A percentile compares a stretch with the other conserved stretches of the same genome.
phyloP scores from a whole-genome alignment of 1,139 yeast species.

The Yamadazyma atlantica region DNA sequence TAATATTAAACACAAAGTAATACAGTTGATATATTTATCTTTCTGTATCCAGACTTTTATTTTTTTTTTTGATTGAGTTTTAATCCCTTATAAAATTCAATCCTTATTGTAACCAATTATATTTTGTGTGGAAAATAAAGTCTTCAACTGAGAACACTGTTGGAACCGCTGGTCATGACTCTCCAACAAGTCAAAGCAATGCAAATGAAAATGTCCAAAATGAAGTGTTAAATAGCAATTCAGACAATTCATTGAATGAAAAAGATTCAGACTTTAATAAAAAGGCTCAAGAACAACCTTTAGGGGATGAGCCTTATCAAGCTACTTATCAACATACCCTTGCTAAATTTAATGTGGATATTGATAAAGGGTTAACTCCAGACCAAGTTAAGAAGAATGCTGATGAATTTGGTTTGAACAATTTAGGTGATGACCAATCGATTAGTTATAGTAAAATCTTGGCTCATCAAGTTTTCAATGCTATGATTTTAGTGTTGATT shows the following conservation, averaged over 20 bases:
- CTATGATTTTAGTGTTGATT: constrained; percentile 76
- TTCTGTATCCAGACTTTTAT: not conserved
- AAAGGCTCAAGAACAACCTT: constrained; percentile 1
- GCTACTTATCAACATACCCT: constrained; percentile 34
- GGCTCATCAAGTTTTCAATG: constrained; percentile 72
- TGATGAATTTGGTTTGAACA: constrained; percentile 53
- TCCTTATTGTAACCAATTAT: not conserved
- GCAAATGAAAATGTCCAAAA: constrained; percentile 14
- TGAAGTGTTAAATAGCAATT: constrained; percentile 5
- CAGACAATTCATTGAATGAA: not conserved
- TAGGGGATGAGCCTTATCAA: constrained; percentile 27
- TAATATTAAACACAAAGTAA: too few relatives aligned
- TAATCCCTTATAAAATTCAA: not conserved
- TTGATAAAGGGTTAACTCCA: constrained; percentile 49
- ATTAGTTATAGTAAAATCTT: constrained; percentile 59
- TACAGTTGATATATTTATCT: not conserved
- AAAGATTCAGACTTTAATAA: not conserved
- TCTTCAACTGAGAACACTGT: constrained; percentile 7
- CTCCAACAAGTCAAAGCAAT: constrained; percentile 11
- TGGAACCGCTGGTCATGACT: constrained; percentile 8
- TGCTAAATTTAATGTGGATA: constrained; percentile 35
- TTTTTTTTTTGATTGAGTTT: constrained; percentile 2
- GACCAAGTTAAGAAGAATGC: constrained; percentile 28
- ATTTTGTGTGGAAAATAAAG: constrained; percentile 12
- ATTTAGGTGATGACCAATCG: constrained; percentile 58